A percentile compares a stretch with the other conserved stretches of the same genome.
Evolutionary conservation across 495 filamentous ascomycete species (phyloP).

Genomic region (Penicillium goetzii): DNA sequence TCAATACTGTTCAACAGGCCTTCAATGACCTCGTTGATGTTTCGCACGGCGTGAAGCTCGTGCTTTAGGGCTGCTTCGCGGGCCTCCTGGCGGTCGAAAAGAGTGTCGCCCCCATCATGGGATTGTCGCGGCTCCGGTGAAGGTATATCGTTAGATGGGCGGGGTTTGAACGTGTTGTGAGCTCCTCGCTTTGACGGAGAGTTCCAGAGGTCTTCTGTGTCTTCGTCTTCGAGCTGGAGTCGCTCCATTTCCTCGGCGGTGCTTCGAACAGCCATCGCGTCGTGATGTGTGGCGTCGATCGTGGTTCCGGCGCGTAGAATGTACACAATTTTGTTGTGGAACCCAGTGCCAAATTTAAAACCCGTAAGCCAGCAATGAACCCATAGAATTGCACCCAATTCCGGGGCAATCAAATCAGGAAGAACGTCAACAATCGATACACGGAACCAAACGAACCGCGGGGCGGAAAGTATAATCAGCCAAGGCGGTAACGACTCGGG

Average conservation of each 20-base stretch:
- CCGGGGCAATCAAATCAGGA: conserved; percentile 18
- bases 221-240: conserved; percentile 62
- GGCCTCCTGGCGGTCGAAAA: conserved; percentile 68
- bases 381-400: neutral
- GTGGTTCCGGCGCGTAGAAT: neutral
- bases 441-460: conserved; percentile 17
- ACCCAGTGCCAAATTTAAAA: neutral
- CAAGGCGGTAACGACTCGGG: conserved; percentile 24
- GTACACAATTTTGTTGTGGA: neutral
- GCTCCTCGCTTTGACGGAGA: conserved; percentile 62
- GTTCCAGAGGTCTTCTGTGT: conserved; percentile 72
- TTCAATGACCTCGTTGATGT: conserved; percentile 86
- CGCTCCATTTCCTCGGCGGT: conserved; percentile 51
- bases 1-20: conserved; percentile 78
- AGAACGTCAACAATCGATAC: conserved; percentile 25
- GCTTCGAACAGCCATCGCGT: conserved; percentile 40
- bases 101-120: conserved; percentile 53
- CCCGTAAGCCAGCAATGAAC: neutral
- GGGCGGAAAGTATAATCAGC: conserved; percentile 22
- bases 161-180: conserved; percentile 26
- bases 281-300: neutral
- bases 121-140: conserved; percentile 37
- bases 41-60: conserved; percentile 80
- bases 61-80: conserved; percentile 72
- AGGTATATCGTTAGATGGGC: conserved; percentile 39